Base-by-base conservation (phyloP, 2,329 filamentous ascomycete species). In the Fusarium anguioides region DNA sequence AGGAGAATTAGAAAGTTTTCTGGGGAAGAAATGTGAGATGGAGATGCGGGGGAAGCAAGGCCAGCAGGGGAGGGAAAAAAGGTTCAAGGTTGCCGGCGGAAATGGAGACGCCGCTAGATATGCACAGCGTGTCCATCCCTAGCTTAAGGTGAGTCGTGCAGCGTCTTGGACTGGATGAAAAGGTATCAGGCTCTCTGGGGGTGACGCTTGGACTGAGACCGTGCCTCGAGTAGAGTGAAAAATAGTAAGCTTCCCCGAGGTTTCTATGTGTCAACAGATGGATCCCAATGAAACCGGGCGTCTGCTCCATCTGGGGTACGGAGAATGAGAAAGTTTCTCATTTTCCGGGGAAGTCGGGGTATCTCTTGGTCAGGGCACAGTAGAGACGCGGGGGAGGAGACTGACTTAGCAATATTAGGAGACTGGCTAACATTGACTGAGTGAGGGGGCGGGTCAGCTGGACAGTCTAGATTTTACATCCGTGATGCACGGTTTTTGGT, bases 71-170 rank as follows among this genome's bases (percentile, higher is more conserved):
- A 39, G 41, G 10, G 14, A 55, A 54, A 21, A 10, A 35, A 47
- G 49, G 33, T 46, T 17, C 29, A 48, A 29, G 31, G 18, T n/a
- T 21, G 3, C 26, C 33, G 24, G 53, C 33, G 24, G 53, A 65
- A 45, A 56, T 49, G 49, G 35, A 64, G 46, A 51, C 27, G 5
- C 12, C 49, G 49, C 64, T 68, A 68, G 41, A 29, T 21, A 68
- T 68, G 65, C 65, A 66, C 60, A 45, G 52, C 45, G 63, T 68
- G 65, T 69, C 39, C 48, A 44, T 66, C 61, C 65, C 65, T 69
- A 64, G 50, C 49, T 31, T 55, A 33, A 18, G 29, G 48, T 57
- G 40, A 64, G 46, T 36, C n/a, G 21, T 18, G 37, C 27, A 23
- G n/a, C 36, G 52, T 26, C 31, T 50, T 39, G 21, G 29, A 36